These are phyloP conservation scores for Lodderomyces parapsilosis DNA, from an alignment of 1,139 yeast genomes.

Conservation along the genomic window DNA sequence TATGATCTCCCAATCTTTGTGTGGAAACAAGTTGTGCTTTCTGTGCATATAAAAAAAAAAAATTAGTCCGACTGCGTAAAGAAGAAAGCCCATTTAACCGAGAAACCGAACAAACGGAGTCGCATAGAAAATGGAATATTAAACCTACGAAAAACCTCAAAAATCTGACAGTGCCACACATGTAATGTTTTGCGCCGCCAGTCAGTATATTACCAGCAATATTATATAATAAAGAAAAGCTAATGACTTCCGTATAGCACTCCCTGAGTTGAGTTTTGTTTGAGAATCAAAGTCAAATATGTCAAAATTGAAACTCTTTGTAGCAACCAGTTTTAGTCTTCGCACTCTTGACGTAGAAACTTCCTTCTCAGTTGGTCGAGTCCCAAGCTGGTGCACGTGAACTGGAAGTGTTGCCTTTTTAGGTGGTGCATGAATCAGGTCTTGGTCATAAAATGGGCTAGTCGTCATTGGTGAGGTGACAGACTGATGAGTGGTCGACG, in stretches of 20 bases:
- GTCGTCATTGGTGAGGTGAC: too few relatives aligned
- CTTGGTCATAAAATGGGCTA: not conserved
- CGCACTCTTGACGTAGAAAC: not conserved
- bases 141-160: too few relatives aligned
- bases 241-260: not conserved
- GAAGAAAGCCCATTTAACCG: too few relatives aligned
- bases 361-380: not conserved
- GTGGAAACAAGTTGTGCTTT: too few relatives aligned
- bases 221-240: not conserved
- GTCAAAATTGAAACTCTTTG: conserved; percentile 2
- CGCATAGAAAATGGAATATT: too few relatives aligned
- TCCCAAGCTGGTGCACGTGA: not conserved
- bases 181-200: not conserved
- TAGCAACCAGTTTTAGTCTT: not conserved
- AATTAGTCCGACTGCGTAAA: too few relatives aligned
- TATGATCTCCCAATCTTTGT: too few relatives aligned
- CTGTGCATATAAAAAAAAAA: too few relatives aligned
- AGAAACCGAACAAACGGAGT: too few relatives aligned
- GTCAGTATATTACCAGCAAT: not conserved
- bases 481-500: too few relatives aligned
- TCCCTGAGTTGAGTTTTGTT: conserved; percentile 1
- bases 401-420: not conserved
- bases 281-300: conserved; percentile 4
- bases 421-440: not conserved
- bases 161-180: too few relatives aligned